Percentiles rank a stretch among this genome's conserved stretches.
Evolutionary conservation across 139 green algal genomes (phyloP).

Genomic region (Haematococcus lacustris): DNA sequence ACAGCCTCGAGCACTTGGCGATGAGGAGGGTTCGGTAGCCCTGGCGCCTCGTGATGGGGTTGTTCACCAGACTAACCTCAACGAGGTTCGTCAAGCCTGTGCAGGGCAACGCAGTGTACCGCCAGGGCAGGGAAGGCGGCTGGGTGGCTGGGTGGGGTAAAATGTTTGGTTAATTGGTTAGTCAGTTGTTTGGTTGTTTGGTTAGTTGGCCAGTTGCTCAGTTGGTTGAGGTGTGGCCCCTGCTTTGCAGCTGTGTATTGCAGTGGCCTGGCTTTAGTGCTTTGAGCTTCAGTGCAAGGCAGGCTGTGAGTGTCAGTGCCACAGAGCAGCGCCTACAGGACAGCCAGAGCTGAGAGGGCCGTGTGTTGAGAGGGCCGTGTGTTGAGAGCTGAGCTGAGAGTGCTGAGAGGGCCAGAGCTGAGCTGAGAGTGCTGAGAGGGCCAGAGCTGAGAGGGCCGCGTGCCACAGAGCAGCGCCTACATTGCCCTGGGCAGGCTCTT

Average conservation of each 20-base stretch:
- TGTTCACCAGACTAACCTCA: slow-evolving; percentile 51
- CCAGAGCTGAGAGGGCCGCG: not conserved
- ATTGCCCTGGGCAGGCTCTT: too few relatives aligned
- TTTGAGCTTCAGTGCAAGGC: too few relatives aligned
- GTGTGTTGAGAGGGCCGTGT: not conserved
- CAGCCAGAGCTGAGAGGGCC: too few relatives aligned
- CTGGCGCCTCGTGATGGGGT: slow-evolving; percentile 54
- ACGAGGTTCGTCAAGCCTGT: slow-evolving; percentile 28
- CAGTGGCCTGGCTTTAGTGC: too few relatives aligned
- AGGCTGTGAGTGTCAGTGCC: too few relatives aligned
- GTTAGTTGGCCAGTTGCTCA: not conserved
- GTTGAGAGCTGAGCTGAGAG: not conserved
- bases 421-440: too few relatives aligned
- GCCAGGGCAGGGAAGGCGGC: not conserved
- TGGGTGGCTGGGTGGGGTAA: not conserved
- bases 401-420: too few relatives aligned
- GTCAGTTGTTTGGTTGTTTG: not conserved
- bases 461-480: not conserved
- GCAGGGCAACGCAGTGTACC: not conserved
- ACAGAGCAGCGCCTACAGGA: too few relatives aligned
- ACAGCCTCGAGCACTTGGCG: slow-evolving; percentile 24
- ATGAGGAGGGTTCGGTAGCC: slow-evolving; percentile 42
- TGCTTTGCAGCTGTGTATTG: too few relatives aligned
- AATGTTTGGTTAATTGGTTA: not conserved
- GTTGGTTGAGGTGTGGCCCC: too few relatives aligned